These are phyloP conservation scores for Acacia melanoxylon DNA, from an alignment of 306 rosid genomes.

Conservation along the genomic window DNA sequence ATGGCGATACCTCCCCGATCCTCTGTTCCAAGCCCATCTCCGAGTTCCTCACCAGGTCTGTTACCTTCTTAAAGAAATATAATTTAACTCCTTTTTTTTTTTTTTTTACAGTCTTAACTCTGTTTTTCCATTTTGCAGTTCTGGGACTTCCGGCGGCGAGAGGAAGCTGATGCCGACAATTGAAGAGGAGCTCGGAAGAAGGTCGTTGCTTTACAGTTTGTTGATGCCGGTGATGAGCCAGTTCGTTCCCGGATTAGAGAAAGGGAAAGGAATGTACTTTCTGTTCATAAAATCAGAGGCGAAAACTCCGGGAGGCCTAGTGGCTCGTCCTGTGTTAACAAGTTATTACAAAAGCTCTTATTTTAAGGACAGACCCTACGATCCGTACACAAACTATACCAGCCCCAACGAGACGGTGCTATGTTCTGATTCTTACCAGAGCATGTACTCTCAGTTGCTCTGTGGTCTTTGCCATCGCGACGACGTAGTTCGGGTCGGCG, in stretches of 20 bases:
- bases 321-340: slow-evolving; percentile 92
- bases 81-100: no score
- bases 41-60: slow-evolving; percentile 87
- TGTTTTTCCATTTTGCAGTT: slow-evolving; percentile 44
- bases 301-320: slow-evolving; percentile 79
- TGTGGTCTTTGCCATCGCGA: slow-evolving; percentile 81
- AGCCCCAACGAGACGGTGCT: slow-evolving; percentile 91
- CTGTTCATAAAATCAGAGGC: slow-evolving; percentile 93
- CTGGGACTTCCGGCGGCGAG: slow-evolving; percentile 98
- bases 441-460: slow-evolving; percentile 91
- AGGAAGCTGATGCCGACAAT: slow-evolving; percentile 96
- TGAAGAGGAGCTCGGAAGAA: slow-evolving; percentile 77
- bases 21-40: slow-evolving; percentile 88
- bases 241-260: slow-evolving; percentile 64
- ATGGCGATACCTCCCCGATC: slow-evolving; percentile 83
- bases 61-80: no score
- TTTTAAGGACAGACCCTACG: slow-evolving; percentile 74
- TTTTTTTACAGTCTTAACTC: background rate
- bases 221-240: slow-evolving; percentile 97
- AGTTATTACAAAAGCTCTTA: slow-evolving; percentile 91
- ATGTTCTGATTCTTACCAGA: slow-evolving; percentile 89
- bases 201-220: slow-evolving; percentile 72
- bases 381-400: slow-evolving; percentile 96
- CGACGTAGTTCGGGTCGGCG: slow-evolving; percentile 86
- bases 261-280: slow-evolving; percentile 98